Percentiles rank a stretch among this genome's conserved stretches.
Evolutionary conservation across 2,329 filamentous ascomycete species (phyloP).

Genomic region (Fusarium chaquense): DNA sequence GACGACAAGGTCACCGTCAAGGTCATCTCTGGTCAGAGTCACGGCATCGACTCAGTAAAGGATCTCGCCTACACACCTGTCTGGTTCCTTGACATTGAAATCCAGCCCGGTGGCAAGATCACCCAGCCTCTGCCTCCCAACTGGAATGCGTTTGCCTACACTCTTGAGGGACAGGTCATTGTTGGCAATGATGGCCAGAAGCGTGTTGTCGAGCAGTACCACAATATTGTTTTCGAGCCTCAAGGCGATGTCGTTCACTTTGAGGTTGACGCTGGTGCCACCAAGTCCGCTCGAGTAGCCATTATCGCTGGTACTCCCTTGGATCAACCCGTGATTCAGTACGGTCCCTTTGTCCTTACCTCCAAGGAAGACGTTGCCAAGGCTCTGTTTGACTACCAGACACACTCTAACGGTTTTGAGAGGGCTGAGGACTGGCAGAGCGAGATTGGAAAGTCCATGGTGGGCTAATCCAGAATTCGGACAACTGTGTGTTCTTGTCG

Average conservation of each 20-base stretch:
- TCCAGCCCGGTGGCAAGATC: constrained; percentile 83
- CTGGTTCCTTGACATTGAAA: constrained; percentile 89
- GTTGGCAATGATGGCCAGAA: constrained; percentile 68
- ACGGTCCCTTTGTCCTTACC: constrained; percentile 85
- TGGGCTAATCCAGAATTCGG: constrained; percentile 45
- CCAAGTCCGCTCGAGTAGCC: constrained; percentile 65
- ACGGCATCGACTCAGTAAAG: constrained; percentile 86
- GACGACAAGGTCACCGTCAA: constrained; percentile 82
- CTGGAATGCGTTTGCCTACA: constrained; percentile 94
- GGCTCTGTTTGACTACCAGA: constrained; percentile 81
- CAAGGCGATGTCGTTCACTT: constrained; percentile 81
- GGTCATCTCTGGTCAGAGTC: constrained; percentile 87
- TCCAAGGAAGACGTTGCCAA: constrained; percentile 79
- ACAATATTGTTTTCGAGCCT: constrained; percentile 90
- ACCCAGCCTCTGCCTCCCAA: constrained; percentile 79
- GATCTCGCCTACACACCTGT: constrained; percentile 96
- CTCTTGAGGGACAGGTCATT: constrained; percentile 76
- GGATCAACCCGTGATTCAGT: constrained; percentile 84
- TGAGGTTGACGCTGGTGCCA: constrained; percentile 74
- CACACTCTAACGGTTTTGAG: constrained; percentile 81
- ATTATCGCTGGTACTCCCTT: constrained; percentile 83
- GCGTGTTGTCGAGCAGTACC: constrained; percentile 73
- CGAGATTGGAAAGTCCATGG: constrained; percentile 86
- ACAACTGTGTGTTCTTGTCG: background rate
- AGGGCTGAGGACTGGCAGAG: constrained; percentile 82